Evolutionary conservation across 306 rosid genomes (phyloP), one percentile per base, ranked within the genome.

Genomic region (Alnus rubra): DNA sequence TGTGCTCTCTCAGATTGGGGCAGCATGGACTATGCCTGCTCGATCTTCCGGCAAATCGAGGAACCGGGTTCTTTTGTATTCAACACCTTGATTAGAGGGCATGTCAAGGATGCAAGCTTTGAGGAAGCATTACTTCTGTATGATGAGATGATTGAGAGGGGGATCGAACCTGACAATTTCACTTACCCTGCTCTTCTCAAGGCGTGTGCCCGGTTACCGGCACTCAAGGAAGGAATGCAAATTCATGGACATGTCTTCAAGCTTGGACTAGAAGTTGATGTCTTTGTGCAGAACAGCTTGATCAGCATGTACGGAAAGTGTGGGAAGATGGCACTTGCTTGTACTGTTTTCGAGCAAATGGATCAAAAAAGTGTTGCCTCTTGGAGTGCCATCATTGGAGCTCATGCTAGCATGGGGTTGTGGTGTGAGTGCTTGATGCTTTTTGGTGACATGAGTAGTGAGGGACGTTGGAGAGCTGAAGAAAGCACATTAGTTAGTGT

Each of bases 11-110:
- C 94, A 15, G 82, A 88, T 56, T 94, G 98, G 98, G 92, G 90
- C 3, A 94, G 96, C 82, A 82, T 94, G 96, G 97, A 94, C 81
- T 86, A 90, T 79, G 94, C 98, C 71, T 92, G 97, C 84, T 90
- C 94, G 18, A 90, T 94, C 78, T 94, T 94, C 82, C 45, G 78
- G 63, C 89, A 84, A 73, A 79, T 92, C 58, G 88, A 89, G 45
- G 91, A 92, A 56, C 98, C 98, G 2, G 76, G 81, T 80, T 77
- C 88, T 60, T 94, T 94, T 75, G 84, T 88, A 35, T 94, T 83
- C 81, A 94, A 94, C 84, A 82, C 89, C 74, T 75, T 94, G 90
- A 88, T 94, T 11, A 92, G 93, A 82, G 96, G 92, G 23, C 70
- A 78, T 81, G 93, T 87, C 45, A 89, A 83, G 78, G 62, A 70